phyloP scores from a whole-genome alignment of 805 yeast genomes.

The Blastobotrys americana region DNA sequence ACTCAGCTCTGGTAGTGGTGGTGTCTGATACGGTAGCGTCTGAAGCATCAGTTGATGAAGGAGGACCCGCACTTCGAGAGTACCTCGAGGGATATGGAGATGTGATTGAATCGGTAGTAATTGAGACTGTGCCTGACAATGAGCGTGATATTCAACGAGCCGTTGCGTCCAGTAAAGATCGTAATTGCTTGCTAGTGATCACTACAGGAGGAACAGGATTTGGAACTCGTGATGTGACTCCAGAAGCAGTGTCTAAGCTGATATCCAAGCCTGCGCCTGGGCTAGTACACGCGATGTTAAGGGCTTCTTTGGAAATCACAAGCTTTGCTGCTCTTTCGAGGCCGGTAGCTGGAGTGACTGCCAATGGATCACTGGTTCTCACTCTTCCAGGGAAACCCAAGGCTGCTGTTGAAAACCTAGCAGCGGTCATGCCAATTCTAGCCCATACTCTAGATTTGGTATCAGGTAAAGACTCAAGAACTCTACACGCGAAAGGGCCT shows the following conservation, averaged over 20 bases:
- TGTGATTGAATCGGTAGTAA: background rate
- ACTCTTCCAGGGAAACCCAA: conserved; percentile 50
- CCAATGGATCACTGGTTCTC: conserved; percentile 33
- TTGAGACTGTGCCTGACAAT: conserved; percentile 34
- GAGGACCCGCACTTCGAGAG: background rate
- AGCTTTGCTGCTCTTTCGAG: conserved; percentile 44
- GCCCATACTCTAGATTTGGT: conserved; percentile 41
- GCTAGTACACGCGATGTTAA: conserved; percentile 41
- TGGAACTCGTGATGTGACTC: conserved; percentile 40
- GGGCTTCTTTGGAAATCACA: conserved; percentile 38
- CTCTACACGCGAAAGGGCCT: conserved; percentile 31
- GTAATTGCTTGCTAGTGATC: too few relatives aligned
- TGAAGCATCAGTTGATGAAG: conserved; percentile 13
- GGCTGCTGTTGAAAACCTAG: conserved; percentile 41
- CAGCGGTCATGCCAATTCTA: conserved; percentile 33
- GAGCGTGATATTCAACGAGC: conserved; percentile 27
- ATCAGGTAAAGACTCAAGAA: conserved; percentile 33
- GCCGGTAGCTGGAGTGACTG: conserved; percentile 42
- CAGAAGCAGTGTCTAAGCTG: conserved; percentile 42
- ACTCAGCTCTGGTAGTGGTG: background rate
- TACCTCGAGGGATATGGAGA: too few relatives aligned
- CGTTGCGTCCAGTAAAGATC: conserved; percentile 26
- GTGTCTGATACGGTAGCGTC: background rate
- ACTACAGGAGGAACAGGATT: conserved; percentile 53
- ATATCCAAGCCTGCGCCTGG: conserved; percentile 44